Evolutionary conservation across 2,329 filamentous ascomycete genomes (phyloP).

Genomic region (Penicillium sp.): DNA sequence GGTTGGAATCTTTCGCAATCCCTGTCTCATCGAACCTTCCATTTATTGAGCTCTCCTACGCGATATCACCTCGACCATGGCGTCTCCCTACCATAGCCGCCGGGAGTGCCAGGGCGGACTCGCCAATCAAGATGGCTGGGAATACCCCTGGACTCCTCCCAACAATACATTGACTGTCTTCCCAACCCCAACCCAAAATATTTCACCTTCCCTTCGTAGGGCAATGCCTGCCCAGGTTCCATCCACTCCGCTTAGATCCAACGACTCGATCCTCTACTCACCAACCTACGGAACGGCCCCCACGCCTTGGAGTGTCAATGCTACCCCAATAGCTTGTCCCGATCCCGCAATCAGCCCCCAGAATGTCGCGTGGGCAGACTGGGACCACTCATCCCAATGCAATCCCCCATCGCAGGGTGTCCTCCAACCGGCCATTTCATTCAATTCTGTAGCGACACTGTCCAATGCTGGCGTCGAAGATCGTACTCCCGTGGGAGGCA

Average conservation of each 20-base stretch:
- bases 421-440: neutral
- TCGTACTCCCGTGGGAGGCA: neutral
- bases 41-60: neutral
- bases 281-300: neutral
- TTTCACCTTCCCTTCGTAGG: conserved; percentile 2
- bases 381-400: neutral
- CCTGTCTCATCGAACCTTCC: too few relatives aligned
- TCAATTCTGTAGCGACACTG: neutral
- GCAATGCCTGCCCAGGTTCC: neutral
- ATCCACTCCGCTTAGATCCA: neutral
- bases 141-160: conserved; percentile 3
- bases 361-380: neutral
- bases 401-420: neutral
- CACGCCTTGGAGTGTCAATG: neutral
- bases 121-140: neutral
- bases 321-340: neutral
- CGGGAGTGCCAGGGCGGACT: neutral
- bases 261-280: neutral
- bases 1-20: neutral
- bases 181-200: neutral
- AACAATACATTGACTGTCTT: neutral
- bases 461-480: neutral
- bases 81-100: neutral
- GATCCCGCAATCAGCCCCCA: neutral
- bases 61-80: neutral